phyloP scores from a whole-genome alignment of 176 grass and related monocot species.

The Melocanna baccifera region DNA sequence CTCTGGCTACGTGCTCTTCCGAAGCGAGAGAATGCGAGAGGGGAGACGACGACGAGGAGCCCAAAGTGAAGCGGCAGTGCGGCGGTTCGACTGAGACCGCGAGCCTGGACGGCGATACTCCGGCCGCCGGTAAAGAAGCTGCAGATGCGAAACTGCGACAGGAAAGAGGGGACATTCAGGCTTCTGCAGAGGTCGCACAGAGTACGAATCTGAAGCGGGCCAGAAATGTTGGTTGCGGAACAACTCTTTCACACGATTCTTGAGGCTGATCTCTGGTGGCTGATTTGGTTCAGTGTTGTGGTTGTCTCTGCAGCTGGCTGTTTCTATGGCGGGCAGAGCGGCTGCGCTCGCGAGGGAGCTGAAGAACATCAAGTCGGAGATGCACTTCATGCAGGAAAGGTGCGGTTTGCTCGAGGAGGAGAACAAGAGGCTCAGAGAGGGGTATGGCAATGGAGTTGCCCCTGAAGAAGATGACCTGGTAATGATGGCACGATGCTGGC shows the following conservation, averaged over 20 bases:
- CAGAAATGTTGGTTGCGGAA: slow-evolving; percentile 25
- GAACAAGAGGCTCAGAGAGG: slow-evolving; percentile 74
- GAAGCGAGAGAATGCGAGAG: slow-evolving; percentile 10
- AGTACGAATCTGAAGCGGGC: slow-evolving; percentile 57
- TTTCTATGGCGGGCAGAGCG: slow-evolving; percentile 79
- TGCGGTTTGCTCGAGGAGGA: slow-evolving; percentile 83
- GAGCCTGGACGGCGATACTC: neutral
- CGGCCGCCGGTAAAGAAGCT: neutral
- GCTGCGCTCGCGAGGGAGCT: slow-evolving; percentile 70
- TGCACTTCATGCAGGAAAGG: slow-evolving; percentile 78
- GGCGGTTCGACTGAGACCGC: neutral
- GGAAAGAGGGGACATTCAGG: neutral
- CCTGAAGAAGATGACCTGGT: slow-evolving; percentile 96
- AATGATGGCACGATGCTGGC: neutral
- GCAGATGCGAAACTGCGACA: neutral
- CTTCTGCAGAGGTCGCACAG: slow-evolving; percentile 36
- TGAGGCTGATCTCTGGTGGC: neutral
- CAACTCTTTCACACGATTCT: neutral
- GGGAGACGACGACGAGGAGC: neutral
- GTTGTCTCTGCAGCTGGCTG: slow-evolving; percentile 54
- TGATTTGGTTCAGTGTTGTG: neutral
- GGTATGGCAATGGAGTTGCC: slow-evolving; percentile 41
- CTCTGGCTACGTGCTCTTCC: slow-evolving; percentile 18
- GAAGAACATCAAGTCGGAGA: slow-evolving; percentile 82
- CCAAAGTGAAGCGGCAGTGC: slow-evolving; percentile 29